Conservation (phyloP, 371 early-diverging fungal species). For the Mortierella sp. region DNA sequence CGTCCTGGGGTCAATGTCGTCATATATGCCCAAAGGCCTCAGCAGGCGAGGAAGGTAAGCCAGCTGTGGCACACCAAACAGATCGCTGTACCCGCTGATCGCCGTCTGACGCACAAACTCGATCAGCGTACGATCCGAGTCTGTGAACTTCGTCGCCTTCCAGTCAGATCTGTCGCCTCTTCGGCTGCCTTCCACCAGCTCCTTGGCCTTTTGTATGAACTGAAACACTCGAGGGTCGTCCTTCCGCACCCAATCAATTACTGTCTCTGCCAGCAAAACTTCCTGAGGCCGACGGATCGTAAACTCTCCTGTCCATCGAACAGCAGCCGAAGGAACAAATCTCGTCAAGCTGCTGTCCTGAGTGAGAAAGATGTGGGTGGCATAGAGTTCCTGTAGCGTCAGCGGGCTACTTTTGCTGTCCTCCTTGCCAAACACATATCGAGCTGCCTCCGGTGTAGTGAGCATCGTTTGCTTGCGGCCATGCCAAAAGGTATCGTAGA, state of each 20-base stretch:
- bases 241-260: constrained; percentile 69
- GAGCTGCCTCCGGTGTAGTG: constrained; percentile 58
- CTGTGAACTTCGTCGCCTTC: constrained; percentile 58
- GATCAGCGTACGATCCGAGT: constrained; percentile 70
- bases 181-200: constrained; percentile 62
- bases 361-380: constrained; percentile 71
- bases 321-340: constrained; percentile 59
- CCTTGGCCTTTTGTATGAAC: constrained; percentile 65
- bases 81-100: constrained; percentile 57
- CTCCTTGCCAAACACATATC: constrained; percentile 58
- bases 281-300: constrained; percentile 64
- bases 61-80: constrained; percentile 62
- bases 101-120: constrained; percentile 72
- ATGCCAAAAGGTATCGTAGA: constrained; percentile 47
- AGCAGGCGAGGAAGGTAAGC: constrained; percentile 69
- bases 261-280: constrained; percentile 58
- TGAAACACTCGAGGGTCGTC: constrained; percentile 55
- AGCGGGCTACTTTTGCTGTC: constrained; percentile 47
- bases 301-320: constrained; percentile 67
- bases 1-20: constrained; percentile 63
- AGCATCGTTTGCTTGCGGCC: constrained; percentile 34
- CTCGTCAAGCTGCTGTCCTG: constrained; percentile 64
- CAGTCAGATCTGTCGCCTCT: constrained; percentile 54
- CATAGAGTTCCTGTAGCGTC: constrained; percentile 60
- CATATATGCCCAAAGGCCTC: constrained; percentile 74